A percentile compares a stretch with the other conserved stretches of the same genome.
These are phyloP conservation scores for Medicago truncatula DNA, from an alignment of 306 rosid species.

Conservation along the genomic window MtrunA17r5.0-ANR NC_053049.1:45930001-45930500, in stretches of 20 bases:
- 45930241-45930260: constrained; percentile 10
- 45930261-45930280: constrained; percentile 14
- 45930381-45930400: too few relatives aligned
- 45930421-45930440: too few relatives aligned
- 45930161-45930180: constrained; percentile 6
- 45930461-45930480: too few relatives aligned
- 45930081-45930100: constrained; percentile 38
- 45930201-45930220: constrained; percentile 24
- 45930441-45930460: too few relatives aligned
- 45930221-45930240: constrained; percentile 31
- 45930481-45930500: too few relatives aligned
- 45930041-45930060: neutral
- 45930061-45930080: neutral
- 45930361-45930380: too few relatives aligned
- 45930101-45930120: constrained; percentile 39
- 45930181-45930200: neutral
- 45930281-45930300: neutral
- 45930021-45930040: constrained; percentile 13
- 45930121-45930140: constrained; percentile 10
- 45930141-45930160: constrained; percentile 33
- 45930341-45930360: neutral
- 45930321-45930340: constrained; percentile 5
- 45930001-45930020: neutral
- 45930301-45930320: neutral
- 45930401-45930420: too few relatives aligned